Percentiles rank a stretch among this genome's conserved stretches.
phyloP scores from a whole-genome alignment of 1,284 basidiomycete species.

The Cutaneotrichosporon cyanovorans region DNA sequence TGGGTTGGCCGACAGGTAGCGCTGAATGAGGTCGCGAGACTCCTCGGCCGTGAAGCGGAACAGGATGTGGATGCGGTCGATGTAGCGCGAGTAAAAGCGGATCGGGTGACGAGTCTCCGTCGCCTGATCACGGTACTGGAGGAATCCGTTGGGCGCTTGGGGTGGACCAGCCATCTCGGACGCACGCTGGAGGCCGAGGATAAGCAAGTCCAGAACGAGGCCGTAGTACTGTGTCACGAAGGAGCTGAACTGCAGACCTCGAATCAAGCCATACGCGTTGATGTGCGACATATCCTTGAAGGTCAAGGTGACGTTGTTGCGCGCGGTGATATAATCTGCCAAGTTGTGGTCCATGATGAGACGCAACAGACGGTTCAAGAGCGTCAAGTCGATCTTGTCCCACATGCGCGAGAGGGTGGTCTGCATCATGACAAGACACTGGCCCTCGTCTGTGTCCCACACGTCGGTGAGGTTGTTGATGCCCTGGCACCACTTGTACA shows the following conservation, averaged over 20 bases:
- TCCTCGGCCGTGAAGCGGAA: constrained; percentile 99
- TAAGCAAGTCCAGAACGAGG: constrained; percentile 79
- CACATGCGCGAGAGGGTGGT: constrained; percentile 92
- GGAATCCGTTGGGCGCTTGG: constrained; percentile 89
- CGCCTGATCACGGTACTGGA: constrained; percentile 85
- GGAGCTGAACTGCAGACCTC: constrained; percentile 89
- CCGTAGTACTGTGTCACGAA: constrained; percentile 98
- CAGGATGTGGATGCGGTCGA: constrained; percentile 85
- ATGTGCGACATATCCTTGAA: constrained; percentile 66
- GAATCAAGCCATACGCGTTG: constrained; percentile 64
- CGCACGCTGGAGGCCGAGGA: constrained; percentile 86
- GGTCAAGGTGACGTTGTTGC: constrained; percentile 89
- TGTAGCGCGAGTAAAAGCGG: constrained; percentile 87
- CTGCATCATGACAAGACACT: constrained; percentile 96
- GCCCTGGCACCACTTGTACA: constrained; percentile 71
- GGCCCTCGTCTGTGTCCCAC: constrained; percentile 94
- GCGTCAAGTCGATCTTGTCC: constrained; percentile 92
- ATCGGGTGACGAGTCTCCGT: constrained; percentile 93
- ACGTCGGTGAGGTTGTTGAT: constrained; percentile 67
- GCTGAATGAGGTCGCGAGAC: constrained; percentile 92
- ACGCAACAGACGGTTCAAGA: constrained; percentile 84
- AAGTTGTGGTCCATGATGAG: constrained; percentile 94
- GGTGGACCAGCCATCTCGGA: constrained; percentile 96
- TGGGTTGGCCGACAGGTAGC: constrained; percentile 91
- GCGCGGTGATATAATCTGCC: constrained; percentile 95